Base-by-base conservation (phyloP, 1,139 yeast genomes). In the Candida sanyaensis region DNA sequence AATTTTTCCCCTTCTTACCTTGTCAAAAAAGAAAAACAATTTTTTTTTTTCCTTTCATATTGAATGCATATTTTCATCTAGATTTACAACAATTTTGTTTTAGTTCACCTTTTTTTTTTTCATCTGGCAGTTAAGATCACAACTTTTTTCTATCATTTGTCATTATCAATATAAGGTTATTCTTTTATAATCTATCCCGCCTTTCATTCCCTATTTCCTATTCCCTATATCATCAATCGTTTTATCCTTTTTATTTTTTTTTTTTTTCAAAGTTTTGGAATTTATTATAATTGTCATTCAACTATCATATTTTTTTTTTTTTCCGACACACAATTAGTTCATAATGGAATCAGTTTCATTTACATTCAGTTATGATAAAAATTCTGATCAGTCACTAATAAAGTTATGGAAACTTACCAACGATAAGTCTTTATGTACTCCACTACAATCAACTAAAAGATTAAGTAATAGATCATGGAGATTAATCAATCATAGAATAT, bases 391-490 rank as follows among this genome's bases (percentile, higher is more conserved):
- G 27, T 54, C 62, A 6, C 48, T 61, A n/a, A 44, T 55, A 13
- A 44, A 54, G 37, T 42, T 62, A 39, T 62, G 65, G 63, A 60
- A 56, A 48, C 17, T 60, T 31, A 59, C 65, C 7, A 55, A 50
- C 29, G 44, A 49, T 26, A 36, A 36, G 17, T 17, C 11, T 8
- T 21, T 36, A 36, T 23, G 29, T 11, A 36, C 39, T n/a, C 39
- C 39, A 36, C 39, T 36, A 24, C 39, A 36, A 24, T 50, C 56
- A 7, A 48, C 52, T n/a, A 42, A 52, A 50, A 55, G 71, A 36
- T 46, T 65, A 33, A 59, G 60, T 45, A 63, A 66, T 48, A 53
- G 71, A 40, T 59, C 66, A 13, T 65, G 71, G 71, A 54, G 71
- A 40, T 46, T 66, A 39, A 46, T 65, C 23, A 62, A 60, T 47